Base-by-base conservation (phyloP, 148 eudicot genomes). In the Arbutus unedo region DNA sequence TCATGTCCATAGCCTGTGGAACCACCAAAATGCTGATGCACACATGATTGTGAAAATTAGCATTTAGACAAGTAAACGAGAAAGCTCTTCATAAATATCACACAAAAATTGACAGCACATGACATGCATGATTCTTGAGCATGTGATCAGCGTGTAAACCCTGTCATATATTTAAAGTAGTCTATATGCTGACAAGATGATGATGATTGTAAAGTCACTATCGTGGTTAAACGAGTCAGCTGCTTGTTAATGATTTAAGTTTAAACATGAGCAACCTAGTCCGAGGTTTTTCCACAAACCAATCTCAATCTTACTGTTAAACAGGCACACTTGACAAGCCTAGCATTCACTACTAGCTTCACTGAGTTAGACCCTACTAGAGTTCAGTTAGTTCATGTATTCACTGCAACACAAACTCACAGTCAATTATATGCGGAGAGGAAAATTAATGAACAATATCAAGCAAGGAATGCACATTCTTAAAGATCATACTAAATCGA, bases 1-100 rank as follows among this genome's bases (percentile, higher is more conserved):
- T 93, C 98, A 82, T 95, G 98, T 51, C 98, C 98, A 88, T 94
- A 95, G 71, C 98, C 98, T 49, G 98, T 95, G 86, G 94, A 90
- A 81, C 98, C 98, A 87, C 95, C 95, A 88, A 95, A 95, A 86
- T 91, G 94, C 98, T 95, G 88, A 82, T 45, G 79, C 83, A 83
- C 19, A 64, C 55, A 76, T 49, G 71, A 56, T 43, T 10, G 18
- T 47, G 44, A 81, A 49, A 57, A 76, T 81, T 19, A 55, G 74
- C 4, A 73, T 51, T 25, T 8, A 4, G 47, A 79, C 38, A 47
- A 64, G 3, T 4, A 13, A 4, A 47, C 11, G 9, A 15, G 9
- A 8, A 1, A 3, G 45, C 3, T 21, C 54, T 18, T 25, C 47
- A 45, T 43, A 31, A 31, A 10, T 2, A 14, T 74, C 4, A 53